A percentile compares a stretch with the other conserved stretches of the same genome.
phyloP scores from a whole-genome alignment of 2,329 filamentous ascomycete species.

The Periconia sp. region DNA sequence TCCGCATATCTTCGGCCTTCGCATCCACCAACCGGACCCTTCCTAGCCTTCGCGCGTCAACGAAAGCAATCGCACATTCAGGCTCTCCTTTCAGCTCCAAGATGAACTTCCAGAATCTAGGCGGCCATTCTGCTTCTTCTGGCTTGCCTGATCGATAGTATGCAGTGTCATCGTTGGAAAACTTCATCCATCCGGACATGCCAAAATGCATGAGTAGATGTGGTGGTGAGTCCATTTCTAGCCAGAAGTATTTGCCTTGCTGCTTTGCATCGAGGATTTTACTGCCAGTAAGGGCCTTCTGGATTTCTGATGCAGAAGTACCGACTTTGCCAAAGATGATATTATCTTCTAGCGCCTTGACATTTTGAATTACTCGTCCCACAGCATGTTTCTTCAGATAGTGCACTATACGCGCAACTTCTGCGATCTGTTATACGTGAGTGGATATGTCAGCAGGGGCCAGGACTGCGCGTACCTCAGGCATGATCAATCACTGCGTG shows the following conservation, averaged over 20 bases:
- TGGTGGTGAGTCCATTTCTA: slow-evolving; percentile 77
- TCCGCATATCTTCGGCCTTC: slow-evolving; percentile 74
- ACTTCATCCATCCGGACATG: slow-evolving; percentile 80
- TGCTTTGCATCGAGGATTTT: slow-evolving; percentile 74
- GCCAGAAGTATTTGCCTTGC: slow-evolving; percentile 97
- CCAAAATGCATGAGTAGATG: slow-evolving; percentile 91
- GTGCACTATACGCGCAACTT: slow-evolving; percentile 83
- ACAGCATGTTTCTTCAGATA: slow-evolving; percentile 84
- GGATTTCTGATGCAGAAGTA: slow-evolving; percentile 76
- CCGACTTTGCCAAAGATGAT: slow-evolving; percentile 92
- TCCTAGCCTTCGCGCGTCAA: slow-evolving; percentile 79
- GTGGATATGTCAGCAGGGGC: slow-evolving; percentile 2
- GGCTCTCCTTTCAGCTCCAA: slow-evolving; percentile 67
- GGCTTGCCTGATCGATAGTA: slow-evolving; percentile 74
- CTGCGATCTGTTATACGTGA: slow-evolving; percentile 51
- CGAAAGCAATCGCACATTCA: slow-evolving; percentile 76
- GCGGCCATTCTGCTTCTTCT: slow-evolving; percentile 77
- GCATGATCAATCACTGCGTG: slow-evolving; percentile 28
- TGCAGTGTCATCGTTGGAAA: slow-evolving; percentile 76
- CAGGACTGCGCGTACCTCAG: slow-evolving; percentile 37
- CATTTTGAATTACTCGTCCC: slow-evolving; percentile 76
- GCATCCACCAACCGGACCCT: slow-evolving; percentile 84
- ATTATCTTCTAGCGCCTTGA: slow-evolving; percentile 75
- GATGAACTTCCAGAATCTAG: slow-evolving; percentile 86
- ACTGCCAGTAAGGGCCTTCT: slow-evolving; percentile 75